These are phyloP conservation scores for Hirschfeldia incana DNA, from an alignment of 345 rosid species.

Conservation along the genomic window DNA sequence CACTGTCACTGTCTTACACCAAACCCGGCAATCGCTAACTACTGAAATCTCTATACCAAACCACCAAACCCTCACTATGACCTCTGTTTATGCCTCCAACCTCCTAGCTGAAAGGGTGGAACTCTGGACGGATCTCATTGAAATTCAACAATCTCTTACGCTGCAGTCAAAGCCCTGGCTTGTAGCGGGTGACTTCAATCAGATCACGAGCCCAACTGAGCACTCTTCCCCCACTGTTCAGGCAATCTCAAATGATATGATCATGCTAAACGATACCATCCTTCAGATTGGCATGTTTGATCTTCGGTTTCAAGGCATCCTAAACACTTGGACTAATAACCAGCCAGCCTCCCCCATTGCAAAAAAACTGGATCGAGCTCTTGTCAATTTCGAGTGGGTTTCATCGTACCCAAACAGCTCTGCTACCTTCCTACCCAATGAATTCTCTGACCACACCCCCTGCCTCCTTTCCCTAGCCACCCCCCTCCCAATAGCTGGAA, in stretches of 20 bases:
- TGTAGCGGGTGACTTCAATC: background rate
- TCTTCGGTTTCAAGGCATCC: background rate
- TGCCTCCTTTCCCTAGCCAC: no score
- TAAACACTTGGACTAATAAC: background rate
- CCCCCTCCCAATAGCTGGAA: no score
- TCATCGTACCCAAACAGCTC: background rate
- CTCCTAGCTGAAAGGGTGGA: background rate
- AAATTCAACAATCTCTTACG: background rate
- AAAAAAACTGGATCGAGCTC: background rate
- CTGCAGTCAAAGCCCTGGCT: background rate
- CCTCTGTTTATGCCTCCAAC: no score
- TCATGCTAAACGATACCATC: background rate
- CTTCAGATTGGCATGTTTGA: background rate
- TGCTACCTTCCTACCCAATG: background rate
- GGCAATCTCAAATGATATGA: background rate
- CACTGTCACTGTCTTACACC: no score
- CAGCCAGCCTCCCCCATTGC: background rate
- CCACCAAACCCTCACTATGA: no score
- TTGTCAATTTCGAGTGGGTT: background rate
- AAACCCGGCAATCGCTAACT: no score
- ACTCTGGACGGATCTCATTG: background rate
- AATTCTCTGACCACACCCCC: background rate
- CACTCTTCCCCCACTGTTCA: background rate
- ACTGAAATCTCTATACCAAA: no score
- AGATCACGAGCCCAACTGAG: background rate